phyloP scores from a whole-genome alignment of 2,329 filamentous ascomycete genomes.

The Fusarium sp. region DNA sequence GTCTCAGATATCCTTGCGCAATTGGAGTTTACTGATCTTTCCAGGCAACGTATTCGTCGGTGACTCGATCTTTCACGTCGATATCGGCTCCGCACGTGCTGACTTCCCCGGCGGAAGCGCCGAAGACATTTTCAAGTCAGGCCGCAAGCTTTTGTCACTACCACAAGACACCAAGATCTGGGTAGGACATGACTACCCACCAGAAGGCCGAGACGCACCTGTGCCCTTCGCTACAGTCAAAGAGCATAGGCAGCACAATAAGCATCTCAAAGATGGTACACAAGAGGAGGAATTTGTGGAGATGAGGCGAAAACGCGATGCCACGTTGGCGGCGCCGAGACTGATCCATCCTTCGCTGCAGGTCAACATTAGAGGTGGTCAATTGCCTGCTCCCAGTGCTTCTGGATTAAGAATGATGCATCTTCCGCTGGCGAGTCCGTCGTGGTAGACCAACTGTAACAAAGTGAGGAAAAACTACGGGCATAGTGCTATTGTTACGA shows the following conservation, averaged over 20 bases:
- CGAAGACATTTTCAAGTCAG: slow-evolving; percentile 58
- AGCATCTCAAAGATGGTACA: slow-evolving; percentile 60
- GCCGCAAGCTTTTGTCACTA: slow-evolving; percentile 56
- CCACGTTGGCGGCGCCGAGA: slow-evolving; percentile 57
- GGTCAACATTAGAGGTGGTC: slow-evolving; percentile 64
- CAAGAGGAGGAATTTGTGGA: slow-evolving; percentile 59
- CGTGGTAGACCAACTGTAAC: background rate
- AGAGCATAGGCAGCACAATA: slow-evolving; percentile 61
- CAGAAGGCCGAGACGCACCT: slow-evolving; percentile 51
- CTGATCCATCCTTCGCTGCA: slow-evolving; percentile 65
- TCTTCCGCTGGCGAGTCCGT: slow-evolving; percentile 47
- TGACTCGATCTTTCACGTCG: slow-evolving; percentile 65
- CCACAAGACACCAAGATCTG: slow-evolving; percentile 62
- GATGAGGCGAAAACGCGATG: slow-evolving; percentile 59
- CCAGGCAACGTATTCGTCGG: slow-evolving; percentile 63
- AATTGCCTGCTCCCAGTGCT: slow-evolving; percentile 53
- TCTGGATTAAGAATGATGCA: slow-evolving; percentile 52
- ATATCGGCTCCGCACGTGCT: slow-evolving; percentile 65
- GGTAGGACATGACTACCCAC: slow-evolving; percentile 67
- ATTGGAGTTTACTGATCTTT: rapidly evolving
- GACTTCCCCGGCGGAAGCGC: slow-evolving; percentile 67
- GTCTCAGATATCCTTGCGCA: rapidly evolving
- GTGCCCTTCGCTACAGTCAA: slow-evolving; percentile 59
- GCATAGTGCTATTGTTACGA: no score
- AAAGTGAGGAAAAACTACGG: no score